Conservation (phyloP, 2,329 filamentous ascomycete genomes). For the Fusarium sp. region DNA sequence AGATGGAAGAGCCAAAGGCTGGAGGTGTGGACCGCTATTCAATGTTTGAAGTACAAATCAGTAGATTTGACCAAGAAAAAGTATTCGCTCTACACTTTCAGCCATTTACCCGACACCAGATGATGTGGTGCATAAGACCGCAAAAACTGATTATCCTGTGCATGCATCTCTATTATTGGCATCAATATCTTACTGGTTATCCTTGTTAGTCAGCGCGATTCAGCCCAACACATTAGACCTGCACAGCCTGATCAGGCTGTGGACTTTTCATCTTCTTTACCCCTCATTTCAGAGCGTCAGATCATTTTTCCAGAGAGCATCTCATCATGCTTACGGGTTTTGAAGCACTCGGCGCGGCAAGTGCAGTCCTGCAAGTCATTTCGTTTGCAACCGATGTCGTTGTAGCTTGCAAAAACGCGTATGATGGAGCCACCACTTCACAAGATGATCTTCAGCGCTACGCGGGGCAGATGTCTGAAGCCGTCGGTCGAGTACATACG, state of each 20-base stretch:
- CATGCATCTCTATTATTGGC: background rate
- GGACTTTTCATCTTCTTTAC: background rate
- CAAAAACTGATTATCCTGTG: background rate
- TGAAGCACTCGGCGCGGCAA: conserved; percentile 18
- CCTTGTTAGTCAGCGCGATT: rapidly evolving
- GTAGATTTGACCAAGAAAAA: no score
- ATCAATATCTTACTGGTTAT: background rate
- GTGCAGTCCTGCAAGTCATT: conserved; percentile 23
- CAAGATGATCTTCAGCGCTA: conserved; percentile 5
- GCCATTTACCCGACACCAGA: background rate
- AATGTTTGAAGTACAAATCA: no score
- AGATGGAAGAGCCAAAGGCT: no score
- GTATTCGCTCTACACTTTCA: no score
- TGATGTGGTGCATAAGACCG: rapidly evolving
- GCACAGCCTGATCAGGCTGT: background rate
- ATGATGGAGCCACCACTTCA: background rate
- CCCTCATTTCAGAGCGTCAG: background rate
- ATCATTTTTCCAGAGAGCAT: rapidly evolving
- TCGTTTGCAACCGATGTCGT: background rate
- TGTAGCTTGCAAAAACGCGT: background rate
- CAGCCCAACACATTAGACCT: background rate
- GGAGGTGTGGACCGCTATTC: no score
- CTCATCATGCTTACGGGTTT: background rate
- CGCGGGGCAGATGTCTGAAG: background rate
- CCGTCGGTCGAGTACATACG: background rate